Base-by-base conservation (phyloP, 768 basidiomycete species). In the Brasilioporus rufonigricans region DNA sequence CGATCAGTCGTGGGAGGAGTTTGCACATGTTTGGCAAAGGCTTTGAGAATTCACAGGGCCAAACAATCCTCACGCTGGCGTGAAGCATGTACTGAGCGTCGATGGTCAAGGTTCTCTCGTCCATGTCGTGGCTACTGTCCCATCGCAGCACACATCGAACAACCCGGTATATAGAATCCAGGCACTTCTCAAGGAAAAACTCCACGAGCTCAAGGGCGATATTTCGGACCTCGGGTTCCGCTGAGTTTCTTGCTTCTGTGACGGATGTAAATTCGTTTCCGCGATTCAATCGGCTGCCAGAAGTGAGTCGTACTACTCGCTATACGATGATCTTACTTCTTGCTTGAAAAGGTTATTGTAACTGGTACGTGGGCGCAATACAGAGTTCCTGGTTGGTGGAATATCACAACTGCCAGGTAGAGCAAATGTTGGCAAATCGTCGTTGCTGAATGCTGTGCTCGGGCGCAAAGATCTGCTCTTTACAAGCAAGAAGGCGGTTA, bases 371-470 rank as follows among this genome's bases (percentile, higher is more conserved):
- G 43, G 5, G 11, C n/a, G 14, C 43, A 12, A 21, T 36, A 36
- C 27, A 24, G 4, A 11, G n/a, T 18, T 39, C 36, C n/a, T 26
- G 4, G 40, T 44, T 19, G 44, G 29, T 33, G 16, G 16, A 40
- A 39, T 12, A 32, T 24, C 23, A 2, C 27, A 24, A 38, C 18
- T 49, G 41, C 19, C 55, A 87, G 89, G 89, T 19, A 84, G 89
- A 55, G 88, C 89, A 3, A 91, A 91, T 62, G 83, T 77, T 23
- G 89, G 89, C 26, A 91, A 91, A 67, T 90, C 88, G 1, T 80
- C 85, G 4, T 69, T 91, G 29, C 76, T 91, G 10, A 91, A 91
- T 59, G 80, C 84, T 13, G 79, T 91, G 5, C 63, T 89, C 5
- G 81, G 81, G 2, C 73, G 85, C 32, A 83, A 67, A 49, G 72